Conservation (phyloP, 1,284 basidiomycete species). For the Ceratobasidium sp. region DNA sequence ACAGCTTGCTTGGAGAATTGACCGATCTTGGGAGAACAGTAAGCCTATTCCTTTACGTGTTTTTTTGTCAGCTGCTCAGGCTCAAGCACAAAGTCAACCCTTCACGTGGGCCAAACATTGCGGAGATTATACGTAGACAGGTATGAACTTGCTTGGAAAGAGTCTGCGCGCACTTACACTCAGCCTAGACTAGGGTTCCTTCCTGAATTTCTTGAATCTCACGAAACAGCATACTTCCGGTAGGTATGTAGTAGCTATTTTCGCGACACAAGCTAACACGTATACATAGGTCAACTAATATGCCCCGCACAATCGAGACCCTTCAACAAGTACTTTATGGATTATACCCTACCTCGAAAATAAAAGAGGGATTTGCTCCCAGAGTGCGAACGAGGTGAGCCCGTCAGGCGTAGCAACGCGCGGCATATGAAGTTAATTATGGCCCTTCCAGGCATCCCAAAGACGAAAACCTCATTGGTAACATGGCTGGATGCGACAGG, state of each 20-base stretch:
- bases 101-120: slow-evolving; percentile 71
- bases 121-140: slow-evolving; percentile 77
- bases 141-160: slow-evolving; percentile 58
- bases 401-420: slow-evolving; percentile 36
- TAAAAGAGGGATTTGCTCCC: slow-evolving; percentile 63
- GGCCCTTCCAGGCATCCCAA: slow-evolving; percentile 66
- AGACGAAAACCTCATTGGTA: slow-evolving; percentile 81
- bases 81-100: slow-evolving; percentile 69
- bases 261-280: slow-evolving; percentile 28
- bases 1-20: slow-evolving; percentile 79
- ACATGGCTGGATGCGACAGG: slow-evolving; percentile 74
- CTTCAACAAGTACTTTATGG: slow-evolving; percentile 80
- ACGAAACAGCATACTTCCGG: slow-evolving; percentile 73
- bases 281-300: slow-evolving; percentile 70
- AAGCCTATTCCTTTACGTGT: slow-evolving; percentile 45
- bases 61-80: slow-evolving; percentile 42
- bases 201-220: slow-evolving; percentile 66
- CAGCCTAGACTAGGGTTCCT: slow-evolving; percentile 72
- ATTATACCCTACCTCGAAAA: slow-evolving; percentile 72
- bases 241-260: slow-evolving; percentile 51
- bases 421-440: not conserved
- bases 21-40: slow-evolving; percentile 82
- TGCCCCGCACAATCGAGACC: slow-evolving; percentile 82
- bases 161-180: not conserved
- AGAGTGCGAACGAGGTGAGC: slow-evolving; percentile 69